Evolutionary conservation across 441 rosid species (phyloP), one percentile per base, ranked within the genome.

Genomic region (Isatis lusitanica): DNA sequence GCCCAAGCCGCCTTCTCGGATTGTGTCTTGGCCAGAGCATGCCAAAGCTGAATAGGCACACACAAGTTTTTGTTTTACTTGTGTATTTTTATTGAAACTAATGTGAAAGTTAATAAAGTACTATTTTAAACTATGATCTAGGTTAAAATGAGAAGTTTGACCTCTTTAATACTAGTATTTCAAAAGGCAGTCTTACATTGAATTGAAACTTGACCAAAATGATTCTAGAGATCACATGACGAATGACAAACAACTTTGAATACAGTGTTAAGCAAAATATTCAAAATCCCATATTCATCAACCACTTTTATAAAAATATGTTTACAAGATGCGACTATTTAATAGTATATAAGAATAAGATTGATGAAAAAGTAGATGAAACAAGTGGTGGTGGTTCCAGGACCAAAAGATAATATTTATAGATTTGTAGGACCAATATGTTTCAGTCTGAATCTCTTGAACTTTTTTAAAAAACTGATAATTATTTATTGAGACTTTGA

Each of bases 1-100:
- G 91, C 97, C 97, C 97, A 92, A 5, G 92, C 96, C 13, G 96
- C 92, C 74, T 87, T 85, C 66, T 92, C 97, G 0, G 94, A 83
- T 4, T 81, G 84, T 26, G 94, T 92, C 80, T 92, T 90, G 2
- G 94, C 87, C 39, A 88, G 74, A 1, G 96, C 94, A 51, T 92
- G 80, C 96, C 97, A 92, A 30, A 92, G 55, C 97, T 90, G 79
- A 21, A 63, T n/a, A 64, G 3, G 5, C 9, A 31, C n/a, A 56
- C 75, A 51, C 17, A 53, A n/a, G 24, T 12, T 40, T 17, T 36
- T n/a, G 6, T 26, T 6, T 52, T 26, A 24, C 39, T 39, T 39
- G 15, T 18, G 64, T 17, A 53, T 9, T 7, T 9, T 4, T 66
- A 56, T 56, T 2, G 1, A 66, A 30, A 40, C n/a, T 33, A 44